Base-by-base conservation (phyloP, 75 land plant genomes). In the Chamaecyparis obtusa region DNA sequence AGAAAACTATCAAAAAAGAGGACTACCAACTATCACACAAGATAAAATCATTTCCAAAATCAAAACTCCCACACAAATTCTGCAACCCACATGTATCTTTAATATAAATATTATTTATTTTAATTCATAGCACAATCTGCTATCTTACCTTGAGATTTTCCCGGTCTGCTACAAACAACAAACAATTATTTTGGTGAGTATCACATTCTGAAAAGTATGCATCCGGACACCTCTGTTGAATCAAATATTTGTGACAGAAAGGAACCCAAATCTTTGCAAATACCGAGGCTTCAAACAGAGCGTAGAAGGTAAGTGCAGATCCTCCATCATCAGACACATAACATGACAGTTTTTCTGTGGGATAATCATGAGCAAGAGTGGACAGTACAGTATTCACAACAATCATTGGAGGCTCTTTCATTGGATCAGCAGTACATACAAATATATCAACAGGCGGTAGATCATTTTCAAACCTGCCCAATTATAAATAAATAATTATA, bases 241-340 rank as follows among this genome's bases (percentile, higher is more conserved):
- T 14, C 0, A 51, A 14, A 51, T 51, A 51, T 51, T 51, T 51
- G 55, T 14, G 2, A 15, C 55, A 51, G 55, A 51, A 51, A 51
- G 55, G 55, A 51, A 51, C 16, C 55, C 55, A 51, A 51, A 14
- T 51, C 15, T 51, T 14, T 51, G 89, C 89, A 67, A 88, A 88
- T 49, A 35, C 33, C 16, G 87, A 86, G 13, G 89, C 89, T 69
- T 88, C 89, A 17, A 86, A 43, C 55, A 88, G 83, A 39, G 89
- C 84, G 39, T 80, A 80, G 16, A 86, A 80, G 15, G 87, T 86
- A 24, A 88, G 87, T 5, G 79, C 76, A 33, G 89, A 88, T 39
- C 87, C 84, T 39, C 89, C 84, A 33, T 88, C 89, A 46, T 88
- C 87, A 19, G 89, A 88, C 43, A 88, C 84, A 64, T 88, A 88